Evolutionary conservation across 1,284 basidiomycete species (phyloP), one percentile per base, ranked within the genome.

Genomic region (Trametes hirsuta): DNA sequence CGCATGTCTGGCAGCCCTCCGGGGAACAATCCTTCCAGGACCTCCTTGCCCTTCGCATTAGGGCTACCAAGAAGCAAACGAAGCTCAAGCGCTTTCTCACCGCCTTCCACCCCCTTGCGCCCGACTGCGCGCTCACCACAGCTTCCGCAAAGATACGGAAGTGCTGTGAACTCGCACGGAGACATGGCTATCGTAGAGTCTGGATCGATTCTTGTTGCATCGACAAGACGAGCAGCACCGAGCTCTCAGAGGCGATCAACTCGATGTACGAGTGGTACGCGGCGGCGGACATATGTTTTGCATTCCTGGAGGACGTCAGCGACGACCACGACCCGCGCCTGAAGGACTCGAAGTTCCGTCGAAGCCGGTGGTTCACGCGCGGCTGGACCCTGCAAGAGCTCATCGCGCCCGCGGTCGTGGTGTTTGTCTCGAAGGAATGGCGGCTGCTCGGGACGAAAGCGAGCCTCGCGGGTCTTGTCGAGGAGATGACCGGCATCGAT

Each of bases 121-220:
- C 37, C 14, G 34, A 8, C 52, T 46, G 2, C 49, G 44, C 21
- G 22, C 48, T 63, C 6, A 35, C 50, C 15, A 37, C 30, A 2
- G 55, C 53, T 1, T 63, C 64, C 9, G 39, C 55, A 47, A 63
- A 63, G 46, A 53, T 66, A 41, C 48, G 56, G 46, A 57, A 55
- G 4, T 66, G 62, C 35, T 63, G 64, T 39, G 59, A 47, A 18
- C 56, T 63, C 21, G 64, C 64, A 3, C 55, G 50, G 8, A 55
- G 39, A 24, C 54, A 66, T 18, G 64, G 64, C 34, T 63, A 66
- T 47, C 59, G 61, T 15, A 53, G 57, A 50, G 64, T 61, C 3
- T 63, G 64, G 61, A 66, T 66, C 50, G 64, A 66, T 56, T 61
- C 64, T 9, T 66, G 64, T 37, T 63, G 64, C 56, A 63, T 66